Evolutionary conservation across 179 eudicot species (phyloP).

Genomic region (Pouteria campechiana): DNA sequence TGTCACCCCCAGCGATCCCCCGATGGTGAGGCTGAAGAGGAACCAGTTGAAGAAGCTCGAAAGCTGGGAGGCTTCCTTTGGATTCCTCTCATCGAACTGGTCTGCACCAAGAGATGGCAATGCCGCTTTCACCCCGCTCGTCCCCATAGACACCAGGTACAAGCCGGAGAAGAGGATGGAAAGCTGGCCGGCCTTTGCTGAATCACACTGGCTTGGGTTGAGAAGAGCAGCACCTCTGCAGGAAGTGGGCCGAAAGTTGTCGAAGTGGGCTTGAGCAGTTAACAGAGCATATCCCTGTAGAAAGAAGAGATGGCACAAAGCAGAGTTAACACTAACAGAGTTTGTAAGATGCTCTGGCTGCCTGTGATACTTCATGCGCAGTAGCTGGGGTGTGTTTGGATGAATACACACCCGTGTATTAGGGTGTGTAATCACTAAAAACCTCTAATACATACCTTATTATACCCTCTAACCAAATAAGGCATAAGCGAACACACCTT

Average conservation of each 20-base stretch:
- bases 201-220: conserved; percentile 19
- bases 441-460: too few species aligned
- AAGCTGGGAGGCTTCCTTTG: conserved; percentile 19
- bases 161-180: conserved; percentile 24
- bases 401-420: too few species aligned
- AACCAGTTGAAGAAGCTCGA: conserved; percentile 41
- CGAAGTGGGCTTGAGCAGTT: conserved; percentile 34
- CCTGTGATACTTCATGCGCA: too few species aligned
- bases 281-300: conserved; percentile 35
- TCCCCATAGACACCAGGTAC: conserved; percentile 30
- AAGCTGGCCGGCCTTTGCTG: conserved; percentile 19
- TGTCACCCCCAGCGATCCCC: conserved; percentile 32
- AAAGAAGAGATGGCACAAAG: too few species aligned
- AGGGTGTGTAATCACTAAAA: too few species aligned
- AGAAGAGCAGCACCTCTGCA: conserved; percentile 21
- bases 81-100: conserved; percentile 35
- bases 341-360: too few species aligned
- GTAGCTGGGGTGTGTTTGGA: too few species aligned
- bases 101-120: conserved; percentile 43
- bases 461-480: too few species aligned
- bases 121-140: conserved; percentile 36
- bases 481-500: too few species aligned
- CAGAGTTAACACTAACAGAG: too few species aligned
- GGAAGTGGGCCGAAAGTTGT: conserved; percentile 27
- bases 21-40: conserved; percentile 12